Base-by-base conservation (phyloP, 2,329 filamentous ascomycete species). In the Penicillium sp. region DNA sequence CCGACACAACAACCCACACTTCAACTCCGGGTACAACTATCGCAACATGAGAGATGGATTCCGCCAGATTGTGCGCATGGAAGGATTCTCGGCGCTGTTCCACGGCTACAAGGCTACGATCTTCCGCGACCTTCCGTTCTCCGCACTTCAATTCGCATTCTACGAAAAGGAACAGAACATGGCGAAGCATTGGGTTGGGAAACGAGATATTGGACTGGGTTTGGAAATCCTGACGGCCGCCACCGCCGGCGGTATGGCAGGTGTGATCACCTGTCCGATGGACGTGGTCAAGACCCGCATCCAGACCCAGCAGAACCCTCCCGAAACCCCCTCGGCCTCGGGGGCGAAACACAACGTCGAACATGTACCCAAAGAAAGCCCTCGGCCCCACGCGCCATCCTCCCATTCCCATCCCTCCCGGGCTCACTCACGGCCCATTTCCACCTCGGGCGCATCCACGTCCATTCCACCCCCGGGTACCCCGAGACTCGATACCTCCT, bases 231-330 rank as follows among this genome's bases (percentile, higher is more conserved):
- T 95, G 13, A 99, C 94, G 0, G 94, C 92, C 14, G 92, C 90
- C 3, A 88, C 86, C 3, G 95, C 94, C 5, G 94, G 94, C 63
- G 93, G 93, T 38, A 85, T 97, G 72, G 94, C 94, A 1, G 94
- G 94, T 49, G 90, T 96, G 7, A 86, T 99, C 13, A 99, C 94
- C 2, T 97, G 94, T 67, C 94, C 94, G 1, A 84, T 99, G 59
- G 94, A 99, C 68, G 94, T 99, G 5, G 93, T 99, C 57, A 99
- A 99, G 77, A 99, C 94, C 0, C 84, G 94, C 50, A 88, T 97
- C 32, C 95, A 99, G 74, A 99, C 94, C 0, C 94, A 99, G 73
- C 84, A 95, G 48, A 86, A 86, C 59, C 81, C 40, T 5, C 44
- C 82, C 1, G 76, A 78, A 8, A 59, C 61, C n/a, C 49, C 67